Conservation (phyloP, 1,139 yeast species). For the Yamadazyma dushanensis region DNA sequence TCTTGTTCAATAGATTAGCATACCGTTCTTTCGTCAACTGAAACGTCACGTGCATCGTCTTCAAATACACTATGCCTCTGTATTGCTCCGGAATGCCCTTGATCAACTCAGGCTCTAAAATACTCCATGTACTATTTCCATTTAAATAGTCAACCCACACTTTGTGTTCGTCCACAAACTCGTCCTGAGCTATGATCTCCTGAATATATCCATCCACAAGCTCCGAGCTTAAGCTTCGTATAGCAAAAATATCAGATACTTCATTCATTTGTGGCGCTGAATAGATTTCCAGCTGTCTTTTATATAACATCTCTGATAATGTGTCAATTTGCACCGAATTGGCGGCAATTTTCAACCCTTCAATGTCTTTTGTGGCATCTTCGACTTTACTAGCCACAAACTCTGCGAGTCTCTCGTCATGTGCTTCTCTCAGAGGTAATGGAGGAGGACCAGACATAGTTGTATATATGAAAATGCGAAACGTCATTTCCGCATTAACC, state of each 20-base stretch:
- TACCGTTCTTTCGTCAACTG: slow-evolving; percentile 33
- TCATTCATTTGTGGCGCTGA: slow-evolving; percentile 37
- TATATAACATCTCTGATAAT: slow-evolving; percentile 28
- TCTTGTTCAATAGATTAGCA: slow-evolving; percentile 28
- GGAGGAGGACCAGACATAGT: no score
- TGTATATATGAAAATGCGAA: neutral
- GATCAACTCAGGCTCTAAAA: slow-evolving; percentile 18
- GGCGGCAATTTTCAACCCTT: slow-evolving; percentile 1
- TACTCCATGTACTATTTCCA: slow-evolving; percentile 4
- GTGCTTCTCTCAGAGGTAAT: slow-evolving; percentile 1
- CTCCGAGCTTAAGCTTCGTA: slow-evolving; percentile 13
- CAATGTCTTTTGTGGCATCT: no score
- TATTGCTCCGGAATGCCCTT: slow-evolving; percentile 35
- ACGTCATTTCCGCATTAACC: neutral
- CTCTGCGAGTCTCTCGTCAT: neutral
- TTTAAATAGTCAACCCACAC: slow-evolving; percentile 9
- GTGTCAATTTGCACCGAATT: slow-evolving; percentile 25
- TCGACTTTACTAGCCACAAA: no score
- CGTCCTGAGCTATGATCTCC: neutral
- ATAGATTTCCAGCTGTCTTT: slow-evolving; percentile 35
- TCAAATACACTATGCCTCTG: slow-evolving; percentile 34
- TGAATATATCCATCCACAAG: slow-evolving; percentile 8
- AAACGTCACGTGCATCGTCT: slow-evolving; percentile 33
- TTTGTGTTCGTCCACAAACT: neutral
- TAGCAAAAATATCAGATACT: slow-evolving; percentile 31